Percentiles rank a stretch among this genome's conserved stretches.
Evolutionary conservation across 331 rosid species (phyloP).

Genomic region (Erythrophleum ivorense): DNA sequence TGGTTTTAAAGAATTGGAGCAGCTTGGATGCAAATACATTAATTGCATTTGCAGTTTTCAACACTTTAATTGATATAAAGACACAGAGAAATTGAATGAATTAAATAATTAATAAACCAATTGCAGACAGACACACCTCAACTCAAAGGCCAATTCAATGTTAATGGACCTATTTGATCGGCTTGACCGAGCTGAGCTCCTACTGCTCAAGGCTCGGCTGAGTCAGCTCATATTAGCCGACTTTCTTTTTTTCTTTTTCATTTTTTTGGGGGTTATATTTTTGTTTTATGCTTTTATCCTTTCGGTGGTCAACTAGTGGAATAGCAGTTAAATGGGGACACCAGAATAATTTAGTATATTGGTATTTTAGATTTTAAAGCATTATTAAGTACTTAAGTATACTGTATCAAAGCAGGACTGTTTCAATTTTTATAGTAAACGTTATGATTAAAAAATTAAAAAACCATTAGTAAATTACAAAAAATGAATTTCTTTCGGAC

Average conservation of each 20-base stretch:
- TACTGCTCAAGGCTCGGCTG: background rate
- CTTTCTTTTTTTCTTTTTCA: background rate
- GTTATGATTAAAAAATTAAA: too few relatives aligned
- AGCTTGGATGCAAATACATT: conserved; percentile 60
- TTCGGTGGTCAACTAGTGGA: background rate
- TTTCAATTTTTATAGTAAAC: too few relatives aligned
- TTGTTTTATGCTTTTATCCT: background rate
- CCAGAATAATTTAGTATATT: background rate
- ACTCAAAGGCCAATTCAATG: background rate
- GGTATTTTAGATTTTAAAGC: background rate
- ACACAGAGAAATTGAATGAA: conserved; percentile 39
- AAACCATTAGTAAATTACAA: too few relatives aligned
- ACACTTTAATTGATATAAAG: conserved; percentile 47
- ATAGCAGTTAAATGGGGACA: background rate
- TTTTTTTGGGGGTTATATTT: background rate
- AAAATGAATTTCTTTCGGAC: too few relatives aligned
- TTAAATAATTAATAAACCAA: conserved; percentile 1
- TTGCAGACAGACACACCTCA: background rate
- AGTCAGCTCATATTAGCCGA: conserved; percentile 37
- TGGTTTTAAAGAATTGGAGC: background rate
- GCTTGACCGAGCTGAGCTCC: background rate
- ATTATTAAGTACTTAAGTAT: background rate
- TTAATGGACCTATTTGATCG: background rate
- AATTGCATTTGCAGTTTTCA: conserved; percentile 46
- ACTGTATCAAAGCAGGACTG: too few relatives aligned